Evolutionary conservation across 306 rosid genomes (phyloP), one percentile per base, ranked within the genome.

Genomic region (Cicer chorassanicum): DNA sequence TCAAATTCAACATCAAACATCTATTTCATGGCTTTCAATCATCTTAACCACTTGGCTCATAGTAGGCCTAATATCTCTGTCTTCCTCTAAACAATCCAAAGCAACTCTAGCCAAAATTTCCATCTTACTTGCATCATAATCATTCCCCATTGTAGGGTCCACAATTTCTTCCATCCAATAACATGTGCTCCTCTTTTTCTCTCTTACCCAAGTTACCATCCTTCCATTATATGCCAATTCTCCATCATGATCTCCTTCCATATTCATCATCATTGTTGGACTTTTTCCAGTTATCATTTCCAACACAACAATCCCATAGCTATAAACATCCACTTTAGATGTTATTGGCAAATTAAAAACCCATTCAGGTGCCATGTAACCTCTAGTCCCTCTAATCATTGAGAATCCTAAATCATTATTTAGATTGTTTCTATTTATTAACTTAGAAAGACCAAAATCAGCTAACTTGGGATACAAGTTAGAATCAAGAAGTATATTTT

Each of bases 31-130:
- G 56, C 57, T 59, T 39, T 45, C 46, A 50, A 85, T 86, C 84
- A 81, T 85, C 74, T 83, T 81, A 5, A 86, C 84, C 1, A 86
- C 90, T 68, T 82, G 88, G 42, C 78, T 88, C 90, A 88, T 84
- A 10, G 76, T 80, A 2, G 88, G 87, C 41, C 92, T 84, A 29
- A 18, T 40, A 18, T 82, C 86, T 62, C 6, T 88, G 2, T 88
- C 78, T 78, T 84, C 87, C 65, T 86, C 84, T 0, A 84, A 71
- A 67, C 92, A 88, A 0, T 77, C 73, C 73, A 88, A 66, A 60
- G 89, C 89, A 4, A 86, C 80, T 36, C 0, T 24, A 1, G 65
- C 75, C 38, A 86, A 66, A 78, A 65, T 62, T 12, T 73, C 78
- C 82, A 86, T 74, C 78, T 78, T 76, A 0, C 2, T 51, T 12